These are phyloP conservation scores for Candida tammaniensis DNA, from an alignment of 805 yeast species.

Conservation along the genomic window DNA sequence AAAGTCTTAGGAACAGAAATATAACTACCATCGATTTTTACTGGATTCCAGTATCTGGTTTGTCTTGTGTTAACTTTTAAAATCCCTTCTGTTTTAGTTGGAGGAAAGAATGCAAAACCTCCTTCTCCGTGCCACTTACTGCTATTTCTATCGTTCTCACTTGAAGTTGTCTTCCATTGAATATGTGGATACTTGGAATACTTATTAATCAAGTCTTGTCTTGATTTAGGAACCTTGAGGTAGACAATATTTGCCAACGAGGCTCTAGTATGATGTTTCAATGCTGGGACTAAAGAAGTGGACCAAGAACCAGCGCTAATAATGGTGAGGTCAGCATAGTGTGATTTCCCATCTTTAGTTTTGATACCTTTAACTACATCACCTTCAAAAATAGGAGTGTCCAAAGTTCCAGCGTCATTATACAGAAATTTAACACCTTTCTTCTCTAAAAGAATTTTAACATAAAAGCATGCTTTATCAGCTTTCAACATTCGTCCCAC, in stretches of 20 bases:
- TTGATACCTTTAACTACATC: slow-evolving; percentile 15
- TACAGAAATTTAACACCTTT: slow-evolving; percentile 33
- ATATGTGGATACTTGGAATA: slow-evolving; percentile 31
- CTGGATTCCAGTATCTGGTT: slow-evolving; percentile 7
- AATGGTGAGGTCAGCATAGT: slow-evolving; percentile 21
- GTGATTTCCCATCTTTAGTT: slow-evolving; percentile 23
- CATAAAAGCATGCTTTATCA: slow-evolving; percentile 30
- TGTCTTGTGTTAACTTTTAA: slow-evolving; percentile 8
- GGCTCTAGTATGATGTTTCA: slow-evolving; percentile 35
- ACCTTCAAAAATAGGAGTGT: slow-evolving; percentile 14
- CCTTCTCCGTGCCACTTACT: not conserved
- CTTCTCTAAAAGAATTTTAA: slow-evolving; percentile 19
- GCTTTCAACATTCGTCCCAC: slow-evolving; percentile 34
- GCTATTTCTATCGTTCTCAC: slow-evolving; percentile 4
- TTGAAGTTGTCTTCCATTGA: slow-evolving; percentile 23
- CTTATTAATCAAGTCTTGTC: slow-evolving; percentile 24
- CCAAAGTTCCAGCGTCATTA: slow-evolving; percentile 24
- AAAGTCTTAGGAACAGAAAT: slow-evolving; percentile 4
- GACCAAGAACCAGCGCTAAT: slow-evolving; percentile 30
- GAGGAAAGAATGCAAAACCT: slow-evolving; percentile 7
- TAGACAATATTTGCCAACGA: slow-evolving; percentile 34
- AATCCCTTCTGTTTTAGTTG: slow-evolving; percentile 6
- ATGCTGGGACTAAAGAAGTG: slow-evolving; percentile 25
- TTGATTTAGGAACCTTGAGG: slow-evolving; percentile 32
- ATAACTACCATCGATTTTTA: not conserved